Percentiles rank a stretch among this genome's conserved stretches.
Conservation (phyloP, 441 rosid genomes). For the Pelargonium citronellum region DNA sequence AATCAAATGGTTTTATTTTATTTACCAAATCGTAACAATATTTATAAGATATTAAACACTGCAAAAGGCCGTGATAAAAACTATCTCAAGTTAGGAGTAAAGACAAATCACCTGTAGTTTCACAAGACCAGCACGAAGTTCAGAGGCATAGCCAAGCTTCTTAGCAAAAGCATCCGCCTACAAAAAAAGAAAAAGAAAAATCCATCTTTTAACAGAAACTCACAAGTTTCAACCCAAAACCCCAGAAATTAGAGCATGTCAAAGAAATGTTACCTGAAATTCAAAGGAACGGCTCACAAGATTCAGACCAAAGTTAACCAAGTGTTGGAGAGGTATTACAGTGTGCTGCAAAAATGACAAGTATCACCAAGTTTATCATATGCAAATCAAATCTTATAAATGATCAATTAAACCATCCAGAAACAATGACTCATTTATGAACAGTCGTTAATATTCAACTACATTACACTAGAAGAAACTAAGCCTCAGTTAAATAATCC, state of each 20-base stretch:
- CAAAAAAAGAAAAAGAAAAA: conserved; percentile 16
- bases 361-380: not conserved
- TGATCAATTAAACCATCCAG: not conserved
- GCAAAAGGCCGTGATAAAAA: not conserved
- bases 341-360: conserved; percentile 57
- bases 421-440: not conserved
- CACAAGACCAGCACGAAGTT: conserved; percentile 85
- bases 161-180: conserved; percentile 97
- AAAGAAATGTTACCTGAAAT: conserved; percentile 62
- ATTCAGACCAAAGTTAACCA: conserved; percentile 78
- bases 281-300: conserved; percentile 91
- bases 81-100: not conserved
- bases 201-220: not conserved
- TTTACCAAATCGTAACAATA: not conserved
- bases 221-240: not conserved
- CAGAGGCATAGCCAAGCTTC: conserved; percentile 69
- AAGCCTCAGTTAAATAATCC: not conserved
- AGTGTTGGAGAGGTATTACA: conserved; percentile 81
- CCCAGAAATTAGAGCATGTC: not conserved
- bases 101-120: conserved; percentile 71
- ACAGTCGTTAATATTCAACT: not conserved
- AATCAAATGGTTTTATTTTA: conserved; percentile 9
- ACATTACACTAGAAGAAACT: not conserved
- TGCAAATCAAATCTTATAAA: not conserved
- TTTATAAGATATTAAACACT: not conserved